Base-by-base conservation (phyloP, 768 basidiomycete genomes). In the Lactarius sanguifluus region DNA sequence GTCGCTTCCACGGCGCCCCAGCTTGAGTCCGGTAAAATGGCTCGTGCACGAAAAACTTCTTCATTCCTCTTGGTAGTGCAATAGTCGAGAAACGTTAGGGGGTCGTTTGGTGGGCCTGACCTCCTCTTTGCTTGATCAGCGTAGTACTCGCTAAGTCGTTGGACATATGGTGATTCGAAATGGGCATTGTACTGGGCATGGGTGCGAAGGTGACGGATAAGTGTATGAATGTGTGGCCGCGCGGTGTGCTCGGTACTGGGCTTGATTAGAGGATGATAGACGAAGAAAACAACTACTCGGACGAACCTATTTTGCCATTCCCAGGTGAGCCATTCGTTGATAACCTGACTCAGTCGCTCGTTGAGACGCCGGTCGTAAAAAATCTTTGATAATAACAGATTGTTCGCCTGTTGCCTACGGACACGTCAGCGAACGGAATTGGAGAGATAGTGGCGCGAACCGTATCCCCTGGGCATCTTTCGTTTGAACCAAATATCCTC, bases 161-260 rank as follows among this genome's bases (percentile, higher is more conserved):
- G 75, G 52, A 89, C 69, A 70, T 87, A 85, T 64, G 76, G 80
- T 9, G 81, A 77, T 71, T 91, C 87, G 62, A 92, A 87, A 30
- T 79, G 71, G 25, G 81, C 65, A 2, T 71, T 71, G 70, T 90
- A 93, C 64, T 85, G 81, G 32, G 81, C 78, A 67, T 91, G 85
- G 5, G 77, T 78, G 57, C 81, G 75, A 58, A 92, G 81, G 64
- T 88, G 85, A 0, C 76, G 71, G 58, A 91, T 78, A n/a, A 93
- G 82, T 3, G 74, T 72, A 3, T 75, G 75, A 50, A 92, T 79
- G 52, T 76, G 71, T 0, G 64, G 64, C 6, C 86, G 81, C 12
- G 79, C 70, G 32, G 75, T 66, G 57, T 83, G 80, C 34, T 70
- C 71, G 36, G 75, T 69, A 59, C 83, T 84, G 67, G 64, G 47